These are phyloP conservation scores for Vairimorpha ceranae DNA, from an alignment of 371 early-diverging fungal species.

Conservation along the genomic window DNA sequence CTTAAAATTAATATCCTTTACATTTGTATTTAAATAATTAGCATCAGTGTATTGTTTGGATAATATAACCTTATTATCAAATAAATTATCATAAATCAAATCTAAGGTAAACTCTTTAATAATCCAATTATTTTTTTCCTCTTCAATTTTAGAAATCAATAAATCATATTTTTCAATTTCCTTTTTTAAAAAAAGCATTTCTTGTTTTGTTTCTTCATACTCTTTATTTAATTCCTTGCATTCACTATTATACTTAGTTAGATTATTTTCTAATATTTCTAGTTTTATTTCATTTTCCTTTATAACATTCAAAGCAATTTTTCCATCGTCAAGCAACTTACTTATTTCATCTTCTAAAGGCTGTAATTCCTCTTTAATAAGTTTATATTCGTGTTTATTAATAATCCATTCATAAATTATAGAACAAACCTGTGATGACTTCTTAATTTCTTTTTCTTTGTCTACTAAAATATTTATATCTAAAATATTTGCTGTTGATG, in stretches of 20 bases:
- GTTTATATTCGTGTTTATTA: slow-evolving; percentile 81
- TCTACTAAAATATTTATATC: slow-evolving; percentile 70
- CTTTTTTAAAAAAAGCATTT: background rate
- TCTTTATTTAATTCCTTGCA: background rate
- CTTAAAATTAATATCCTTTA: slow-evolving; percentile 8
- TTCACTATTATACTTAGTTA: slow-evolving; percentile 15
- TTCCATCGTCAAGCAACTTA: background rate
- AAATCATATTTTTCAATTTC: background rate
- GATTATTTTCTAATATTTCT: slow-evolving; percentile 5
- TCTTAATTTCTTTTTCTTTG: slow-evolving; percentile 79
- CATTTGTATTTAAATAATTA: slow-evolving; percentile 5
- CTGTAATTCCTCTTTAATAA: slow-evolving; percentile 80
- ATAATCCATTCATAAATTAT: slow-evolving; percentile 89
- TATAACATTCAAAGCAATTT: background rate
- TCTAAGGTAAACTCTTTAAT: background rate
- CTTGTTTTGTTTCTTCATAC: slow-evolving; percentile 9
- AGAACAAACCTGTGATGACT: slow-evolving; percentile 94
- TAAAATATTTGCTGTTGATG: slow-evolving; percentile 68
- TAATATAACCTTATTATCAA: background rate
- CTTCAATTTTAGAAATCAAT: background rate
- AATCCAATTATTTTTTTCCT: slow-evolving; percentile 20
- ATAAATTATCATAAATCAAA: background rate
- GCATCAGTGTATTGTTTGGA: background rate
- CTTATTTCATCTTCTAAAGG: slow-evolving; percentile 75
- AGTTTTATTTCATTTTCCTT: slow-evolving; percentile 20